Percentiles rank a stretch among this genome's conserved stretches.
Evolutionary conservation across 202 grass and related monocot genomes (phyloP).

Genomic region (Panicum hallii): DNA sequence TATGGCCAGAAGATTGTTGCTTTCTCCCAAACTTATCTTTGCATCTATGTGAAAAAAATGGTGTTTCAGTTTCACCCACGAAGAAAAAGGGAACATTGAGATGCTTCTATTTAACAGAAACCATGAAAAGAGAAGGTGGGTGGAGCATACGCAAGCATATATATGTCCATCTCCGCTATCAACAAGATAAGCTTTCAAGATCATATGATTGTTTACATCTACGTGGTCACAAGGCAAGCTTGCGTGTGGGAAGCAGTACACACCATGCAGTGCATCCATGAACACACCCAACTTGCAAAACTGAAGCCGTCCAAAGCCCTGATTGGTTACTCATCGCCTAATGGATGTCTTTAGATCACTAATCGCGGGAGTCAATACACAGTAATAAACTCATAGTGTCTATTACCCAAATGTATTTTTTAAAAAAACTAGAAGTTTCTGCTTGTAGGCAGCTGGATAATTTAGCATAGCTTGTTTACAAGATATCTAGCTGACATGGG

Average conservation of each 20-base stretch:
- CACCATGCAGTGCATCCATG: neutral
- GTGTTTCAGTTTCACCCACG: conserved; percentile 29
- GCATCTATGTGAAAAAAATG: conserved; percentile 39
- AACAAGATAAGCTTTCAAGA: conserved; percentile 37
- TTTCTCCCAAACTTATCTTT: conserved; percentile 34
- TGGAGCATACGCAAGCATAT: conserved; percentile 56
- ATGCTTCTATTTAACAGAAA: conserved; percentile 18
- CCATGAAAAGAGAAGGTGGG: conserved; percentile 9
- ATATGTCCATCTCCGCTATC: conserved; percentile 51
- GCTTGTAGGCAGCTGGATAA: neutral
- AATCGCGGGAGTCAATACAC: neutral
- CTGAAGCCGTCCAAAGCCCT: conserved; percentile 9
- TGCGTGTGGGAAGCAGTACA: neutral
- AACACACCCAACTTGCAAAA: conserved; percentile 27
- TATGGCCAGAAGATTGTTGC: conserved; percentile 21
- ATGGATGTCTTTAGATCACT: conserved; percentile 17
- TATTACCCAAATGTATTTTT: conserved; percentile 8
- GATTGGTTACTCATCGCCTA: conserved; percentile 27
- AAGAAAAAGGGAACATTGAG: conserved; percentile 21
- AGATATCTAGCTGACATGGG: neutral
- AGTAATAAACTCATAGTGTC: conserved; percentile 14
- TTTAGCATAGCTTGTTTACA: neutral
- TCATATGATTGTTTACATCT: conserved; percentile 15
- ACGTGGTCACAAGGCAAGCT: conserved; percentile 18
- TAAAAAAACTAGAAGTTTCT: neutral